Evolutionary conservation across 495 filamentous ascomycete genomes (phyloP), one percentile per base, ranked within the genome.

Genomic region (Cercophora sp.): DNA sequence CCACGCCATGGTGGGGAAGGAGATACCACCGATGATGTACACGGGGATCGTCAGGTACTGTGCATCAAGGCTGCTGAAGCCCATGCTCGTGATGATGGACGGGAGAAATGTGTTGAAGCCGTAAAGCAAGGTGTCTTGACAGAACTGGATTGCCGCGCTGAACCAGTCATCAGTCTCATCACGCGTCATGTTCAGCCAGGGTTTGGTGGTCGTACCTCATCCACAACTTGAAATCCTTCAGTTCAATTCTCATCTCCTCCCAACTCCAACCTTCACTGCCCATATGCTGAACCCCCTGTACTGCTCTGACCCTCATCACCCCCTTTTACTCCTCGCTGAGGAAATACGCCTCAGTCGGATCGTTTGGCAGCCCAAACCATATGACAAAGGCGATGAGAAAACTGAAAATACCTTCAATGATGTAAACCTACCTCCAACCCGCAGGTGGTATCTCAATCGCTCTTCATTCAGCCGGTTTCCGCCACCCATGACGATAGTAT

Each of bases 371-470:
- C 5, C 54, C 54, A 65, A 88, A 89, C 26, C 81, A 86, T 6
- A 78, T 71, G 1, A 89, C 25, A 26, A 78, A 41, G 3, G 19
- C 85, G n/a, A 89, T 72, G 16, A 88, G 62, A 39, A 77, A 77
- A 13, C 88, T 92, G 35, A 88, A 3, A 3, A 90, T 70, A 0
- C 88, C 88, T 60, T 91, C 87, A 20, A 87, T 72, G 49, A 81
- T 75, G 64, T 88, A 89, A 22, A 91, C 87, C 87, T 87, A 91
- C 3, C 83, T 73, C 87, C 87, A 90, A 1, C 86, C 86, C 0
- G 68, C 66, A 79, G 0, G 84, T 84, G 4, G 81, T 86, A 5
- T 86, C 59, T 4, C 77, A 75, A 51, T 84, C 75, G 83, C 90
- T 89, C 22, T 83, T 72, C 2, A 71, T 72, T 43, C 89, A 86